Conservation (phyloP, 2,329 filamentous ascomycete genomes). For the Teratosphaeria nubilosa region DNA sequence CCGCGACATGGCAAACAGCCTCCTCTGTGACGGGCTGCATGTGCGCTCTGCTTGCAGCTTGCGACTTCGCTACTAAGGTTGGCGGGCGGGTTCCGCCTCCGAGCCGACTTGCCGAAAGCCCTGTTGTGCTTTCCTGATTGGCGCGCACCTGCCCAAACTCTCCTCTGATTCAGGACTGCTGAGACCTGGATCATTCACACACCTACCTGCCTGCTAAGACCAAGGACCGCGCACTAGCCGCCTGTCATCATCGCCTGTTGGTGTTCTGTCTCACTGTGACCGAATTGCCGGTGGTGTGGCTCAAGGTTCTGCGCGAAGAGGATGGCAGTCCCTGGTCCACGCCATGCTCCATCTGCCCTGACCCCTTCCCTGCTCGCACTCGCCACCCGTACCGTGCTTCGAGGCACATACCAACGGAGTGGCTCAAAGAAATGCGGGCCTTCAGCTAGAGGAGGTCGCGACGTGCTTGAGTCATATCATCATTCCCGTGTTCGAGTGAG, state of each 20-base stretch:
- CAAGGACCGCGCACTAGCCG: neutral
- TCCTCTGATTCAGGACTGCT: neutral
- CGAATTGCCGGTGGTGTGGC: neutral
- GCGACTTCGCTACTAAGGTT: too few relatives aligned
- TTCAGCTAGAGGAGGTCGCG: neutral
- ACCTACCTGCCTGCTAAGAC: neutral
- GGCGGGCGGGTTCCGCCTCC: neutral
- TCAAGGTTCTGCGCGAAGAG: neutral
- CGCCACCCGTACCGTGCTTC: neutral
- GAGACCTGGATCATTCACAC: neutral
- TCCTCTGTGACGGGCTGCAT: neutral
- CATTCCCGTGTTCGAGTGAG: constrained; percentile 1
- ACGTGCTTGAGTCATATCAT: neutral
- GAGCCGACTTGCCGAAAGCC: neutral
- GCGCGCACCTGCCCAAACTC: neutral
- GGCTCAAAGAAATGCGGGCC: neutral
- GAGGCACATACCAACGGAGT: neutral
- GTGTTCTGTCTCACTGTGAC: neutral
- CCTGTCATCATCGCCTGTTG: neutral
- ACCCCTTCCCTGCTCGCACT: neutral
- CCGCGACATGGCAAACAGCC: neutral
- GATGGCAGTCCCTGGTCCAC: neutral
- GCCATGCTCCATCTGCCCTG: neutral
- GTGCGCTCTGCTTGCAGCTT: too few relatives aligned
- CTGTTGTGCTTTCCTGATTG: neutral